Evolutionary conservation across 2,329 filamentous ascomycete species (phyloP).

Genomic region (Hymenoscyphus scutula): DNA sequence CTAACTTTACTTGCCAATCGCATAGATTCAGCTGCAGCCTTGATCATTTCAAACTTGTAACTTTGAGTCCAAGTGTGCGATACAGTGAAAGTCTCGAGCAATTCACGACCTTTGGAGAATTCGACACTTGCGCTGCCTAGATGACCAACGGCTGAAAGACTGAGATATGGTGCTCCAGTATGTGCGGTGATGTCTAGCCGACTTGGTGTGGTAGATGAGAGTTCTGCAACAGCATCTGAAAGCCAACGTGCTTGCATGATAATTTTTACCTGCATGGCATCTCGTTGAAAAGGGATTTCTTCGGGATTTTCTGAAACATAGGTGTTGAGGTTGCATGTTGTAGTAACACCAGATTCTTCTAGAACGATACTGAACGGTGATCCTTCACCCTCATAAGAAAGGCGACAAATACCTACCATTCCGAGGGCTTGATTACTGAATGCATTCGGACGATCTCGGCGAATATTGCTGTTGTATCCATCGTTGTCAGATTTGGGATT

Average conservation of each 20-base stretch:
- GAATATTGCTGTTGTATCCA: conserved; percentile 58
- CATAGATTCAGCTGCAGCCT: conserved; percentile 89
- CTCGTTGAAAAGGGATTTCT: conserved; percentile 84
- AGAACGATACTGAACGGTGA: conserved; percentile 80
- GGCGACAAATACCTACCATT: conserved; percentile 79
- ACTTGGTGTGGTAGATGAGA: conserved; percentile 61
- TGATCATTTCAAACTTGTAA: conserved; percentile 86
- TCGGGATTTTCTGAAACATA: conserved; percentile 74
- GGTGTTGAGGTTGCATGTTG: conserved; percentile 84
- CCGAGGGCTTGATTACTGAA: conserved; percentile 83
- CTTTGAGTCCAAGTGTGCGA: conserved; percentile 59
- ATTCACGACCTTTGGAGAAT: conserved; percentile 60
- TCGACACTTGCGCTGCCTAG: conserved; percentile 64
- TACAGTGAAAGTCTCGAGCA: conserved; percentile 75
- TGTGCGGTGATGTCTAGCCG: conserved; percentile 67
- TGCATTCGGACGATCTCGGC: conserved; percentile 65
- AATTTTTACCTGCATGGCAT: conserved; percentile 81
- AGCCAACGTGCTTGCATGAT: conserved; percentile 83
- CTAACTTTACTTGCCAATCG: conserved; percentile 88
- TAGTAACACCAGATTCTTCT: conserved; percentile 81
- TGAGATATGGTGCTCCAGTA: conserved; percentile 63
- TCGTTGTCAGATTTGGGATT: conserved; percentile 58
- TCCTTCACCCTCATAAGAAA: conserved; percentile 73
- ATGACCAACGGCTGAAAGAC: conserved; percentile 64
- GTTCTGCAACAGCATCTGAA: conserved; percentile 68